A percentile compares a stretch with the other conserved stretches of the same genome.
phyloP scores from a whole-genome alignment of 225 moss, liverwort and hornwort genomes.

The Climacium dendroides region DNA sequence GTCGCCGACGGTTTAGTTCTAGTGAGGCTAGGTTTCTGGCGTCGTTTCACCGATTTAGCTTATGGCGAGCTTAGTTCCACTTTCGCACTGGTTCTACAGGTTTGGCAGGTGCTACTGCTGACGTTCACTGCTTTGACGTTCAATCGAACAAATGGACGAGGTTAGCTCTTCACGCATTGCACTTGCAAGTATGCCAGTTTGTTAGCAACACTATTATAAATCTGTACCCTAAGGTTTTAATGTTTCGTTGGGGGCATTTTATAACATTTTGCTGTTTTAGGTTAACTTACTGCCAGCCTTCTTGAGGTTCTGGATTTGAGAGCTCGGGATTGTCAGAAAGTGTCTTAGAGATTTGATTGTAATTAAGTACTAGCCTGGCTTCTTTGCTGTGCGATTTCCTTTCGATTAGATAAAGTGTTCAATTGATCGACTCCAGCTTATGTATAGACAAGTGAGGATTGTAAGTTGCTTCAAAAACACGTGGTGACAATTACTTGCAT shows the following conservation, averaged over 20 bases:
- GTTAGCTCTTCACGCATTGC: constrained; percentile 13
- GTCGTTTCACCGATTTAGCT: neutral
- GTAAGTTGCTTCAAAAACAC: neutral
- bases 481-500: neutral
- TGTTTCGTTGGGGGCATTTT: neutral
- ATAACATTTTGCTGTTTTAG: neutral
- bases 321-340: neutral
- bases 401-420: neutral
- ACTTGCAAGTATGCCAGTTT: neutral
- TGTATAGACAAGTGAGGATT: neutral
- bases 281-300: neutral
- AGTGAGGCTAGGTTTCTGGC: neutral
- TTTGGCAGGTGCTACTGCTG: constrained; percentile 90
- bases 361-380: neutral
- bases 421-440: neutral
- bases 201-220: neutral
- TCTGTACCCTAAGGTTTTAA: neutral
- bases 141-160: constrained; percentile 77
- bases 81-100: constrained; percentile 37
- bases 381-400: neutral
- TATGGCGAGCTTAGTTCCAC: neutral
- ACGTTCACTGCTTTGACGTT: constrained; percentile 87
- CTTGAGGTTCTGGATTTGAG: neutral
- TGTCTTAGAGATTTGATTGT: neutral
- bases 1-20: neutral